Base-by-base conservation (phyloP, 2,329 filamentous ascomycete species). In the Beauveria rudraprayagi region DNA sequence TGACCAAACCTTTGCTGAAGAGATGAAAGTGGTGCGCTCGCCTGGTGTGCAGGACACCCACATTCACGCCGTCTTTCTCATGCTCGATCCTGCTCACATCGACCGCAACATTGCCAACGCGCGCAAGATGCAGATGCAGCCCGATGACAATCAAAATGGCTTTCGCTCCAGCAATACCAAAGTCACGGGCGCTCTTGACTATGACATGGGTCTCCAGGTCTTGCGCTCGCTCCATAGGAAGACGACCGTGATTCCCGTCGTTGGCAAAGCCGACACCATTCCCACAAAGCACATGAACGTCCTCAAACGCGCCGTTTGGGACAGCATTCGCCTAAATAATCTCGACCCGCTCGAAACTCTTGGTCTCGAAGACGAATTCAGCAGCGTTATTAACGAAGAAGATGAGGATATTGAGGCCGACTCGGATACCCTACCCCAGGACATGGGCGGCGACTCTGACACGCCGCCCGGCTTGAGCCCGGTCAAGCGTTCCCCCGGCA, bases 261-360 rank as follows among this genome's bases (percentile, higher is more conserved):
- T 99, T 70, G 90, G 92, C 71, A 99, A 99, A 76, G 93, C 94
- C 44, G 94, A 99, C 72, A 97, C 92, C 16, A 89, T 97, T 68
- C 97, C 94, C n/a, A 87, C 89, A 0, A 89, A 90, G 58, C 94
- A 99, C 75, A 97, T 97, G 94, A 81, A 84, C 51, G 87, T 91
- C 68, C 83, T 99, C 66, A 97, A 97, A 80, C 91, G 88, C 75
- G 87, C 88, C 14, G 92, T 99, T 40, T 95, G 90, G 86, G 85
- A 91, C 59, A 92, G 89, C 67, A 80, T 99, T n/a, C 54, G 54
- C 26, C 64, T 93, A 94, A 76, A 86, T 86, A 90, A 89, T 66
- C 81, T 99, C 60, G 92, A 99, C 69, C 93, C 93, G 2, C 79
- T 99, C 28, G 91, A 95, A 72, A 86, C 90, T 17, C 81, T 99